Percentiles rank a stretch among this genome's conserved stretches.
Conservation (phyloP, 345 rosid species). For the Kandelia obovata region DNA sequence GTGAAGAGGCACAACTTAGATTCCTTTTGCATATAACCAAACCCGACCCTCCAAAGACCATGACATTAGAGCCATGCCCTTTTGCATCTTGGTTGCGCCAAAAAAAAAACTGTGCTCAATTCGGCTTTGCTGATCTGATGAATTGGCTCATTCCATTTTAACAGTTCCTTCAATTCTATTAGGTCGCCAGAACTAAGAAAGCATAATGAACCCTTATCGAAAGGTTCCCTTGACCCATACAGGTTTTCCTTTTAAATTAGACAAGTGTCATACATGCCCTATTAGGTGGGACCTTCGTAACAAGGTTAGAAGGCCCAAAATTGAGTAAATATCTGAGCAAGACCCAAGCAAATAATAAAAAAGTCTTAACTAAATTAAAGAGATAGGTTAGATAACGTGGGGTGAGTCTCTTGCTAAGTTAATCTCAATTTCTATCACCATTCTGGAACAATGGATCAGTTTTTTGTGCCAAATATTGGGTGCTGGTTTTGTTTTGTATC, state of each 20-base stretch:
- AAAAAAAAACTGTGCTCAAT: background rate
- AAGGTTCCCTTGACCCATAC: background rate
- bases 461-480: background rate
- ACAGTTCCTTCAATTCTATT: background rate
- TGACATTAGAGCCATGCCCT: too few relatives aligned
- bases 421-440: constrained; percentile 5
- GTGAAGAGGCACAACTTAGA: too few relatives aligned
- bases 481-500: background rate
- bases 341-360: background rate
- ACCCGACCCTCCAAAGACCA: too few relatives aligned
- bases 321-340: too few relatives aligned
- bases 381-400: background rate
- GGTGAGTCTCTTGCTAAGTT: constrained; percentile 14
- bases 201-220: background rate
- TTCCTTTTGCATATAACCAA: too few relatives aligned
- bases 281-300: too few relatives aligned
- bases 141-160: background rate
- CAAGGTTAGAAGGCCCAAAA: too few relatives aligned
- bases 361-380: background rate
- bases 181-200: background rate
- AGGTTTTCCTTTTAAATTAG: too few relatives aligned
- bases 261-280: too few relatives aligned
- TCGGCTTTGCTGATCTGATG: background rate
- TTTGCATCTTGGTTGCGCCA: background rate
- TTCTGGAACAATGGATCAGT: background rate